A percentile compares a stretch with the other conserved stretches of the same genome.
phyloP scores from a whole-genome alignment of 345 rosid genomes.

The Orychophragmus violaceus region DNA sequence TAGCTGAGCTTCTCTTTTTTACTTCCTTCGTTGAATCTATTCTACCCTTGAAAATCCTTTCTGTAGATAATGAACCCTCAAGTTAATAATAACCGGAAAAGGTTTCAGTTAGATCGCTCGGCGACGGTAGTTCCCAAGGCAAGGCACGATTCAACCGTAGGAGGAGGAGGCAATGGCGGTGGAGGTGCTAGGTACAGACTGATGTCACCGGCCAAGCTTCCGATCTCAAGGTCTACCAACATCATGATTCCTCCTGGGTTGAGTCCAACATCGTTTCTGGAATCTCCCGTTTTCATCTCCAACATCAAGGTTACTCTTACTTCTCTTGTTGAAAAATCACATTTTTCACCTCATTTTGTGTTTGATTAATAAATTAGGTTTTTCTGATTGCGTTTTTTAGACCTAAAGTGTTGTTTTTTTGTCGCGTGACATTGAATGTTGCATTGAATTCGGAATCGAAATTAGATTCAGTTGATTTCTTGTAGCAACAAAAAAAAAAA shows the following conservation, averaged over 20 bases:
- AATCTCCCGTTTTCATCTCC: conserved; percentile 92
- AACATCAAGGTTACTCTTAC: conserved; percentile 57
- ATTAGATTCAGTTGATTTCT: background rate
- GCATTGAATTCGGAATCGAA: background rate
- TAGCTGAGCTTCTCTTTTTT: background rate
- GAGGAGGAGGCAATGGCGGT: conserved; percentile 12
- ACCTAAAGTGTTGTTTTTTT: background rate
- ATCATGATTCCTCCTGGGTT: conserved; percentile 78
- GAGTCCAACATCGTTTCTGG: conserved; percentile 89
- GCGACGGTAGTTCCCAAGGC: conserved; percentile 28
- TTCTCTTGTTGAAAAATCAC: background rate
- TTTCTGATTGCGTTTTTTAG: background rate
- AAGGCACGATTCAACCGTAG: conserved; percentile 16
- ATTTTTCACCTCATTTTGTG: conserved; percentile 1
- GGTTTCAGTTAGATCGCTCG: conserved; percentile 18
- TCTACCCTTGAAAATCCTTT: background rate
- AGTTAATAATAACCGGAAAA: conserved; percentile 13
- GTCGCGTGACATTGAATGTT: conserved; percentile 15
- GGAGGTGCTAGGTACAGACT: conserved; percentile 86
- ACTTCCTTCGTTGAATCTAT: background rate
- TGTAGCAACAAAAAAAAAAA: background rate
- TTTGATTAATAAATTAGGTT: conserved; percentile 20
- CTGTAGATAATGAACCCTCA: conserved; percentile 32
- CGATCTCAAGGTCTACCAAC: conserved; percentile 84
- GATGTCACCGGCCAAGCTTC: conserved; percentile 96